Base-by-base conservation (phyloP, 257 asterid genomes). In the Ehretia macrophylla region DNA sequence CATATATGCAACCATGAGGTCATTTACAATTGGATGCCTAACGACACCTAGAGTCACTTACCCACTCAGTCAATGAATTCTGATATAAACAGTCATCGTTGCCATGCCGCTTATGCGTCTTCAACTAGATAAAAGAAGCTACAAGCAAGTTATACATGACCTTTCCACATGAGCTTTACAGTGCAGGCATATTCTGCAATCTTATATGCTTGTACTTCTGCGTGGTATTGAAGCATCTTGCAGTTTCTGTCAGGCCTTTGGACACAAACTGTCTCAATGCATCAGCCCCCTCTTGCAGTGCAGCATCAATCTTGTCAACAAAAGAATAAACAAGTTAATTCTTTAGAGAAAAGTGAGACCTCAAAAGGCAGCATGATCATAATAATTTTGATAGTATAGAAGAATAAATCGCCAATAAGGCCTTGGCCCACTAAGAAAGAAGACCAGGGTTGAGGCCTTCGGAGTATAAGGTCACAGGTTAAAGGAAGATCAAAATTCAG, bases 121-220 rank as follows among this genome's bases (percentile, higher is more conserved):
- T 11, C 13, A 52, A 10, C n/a, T 21, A 14, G 20, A 52, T 49
- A 8, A 12, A 32, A 32, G 32, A 22, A 18, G 11, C 18, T 40
- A 40, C 48, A 42, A 54, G 51, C 9, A 22, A 51, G 59, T 32
- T 54, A 49, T 11, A 50, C 32, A 9, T 45, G 55, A 63, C 58
- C 73, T 79, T 75, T 67, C 23, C 18, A 14, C 23, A 38, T 42
- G 22, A 16, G 37, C 5, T 5, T 85, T 79, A 92, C 16, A 27
- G 20, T 44, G 79, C 72, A 21, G 91, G 86, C 83, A 86, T 70
- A 21, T 87, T 84, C 75, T 86, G 96, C 69, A 81, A 67, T 55
- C 91, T 76, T 58, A 84, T 59, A 55, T 92, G 97, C 71, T 92
- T 92, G 82, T 86, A 92, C 68, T 88, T 92, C 74, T 92, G 99